Evolutionary conservation across 2,329 filamentous ascomycete species (phyloP).

Genomic region (Xylaria sp.): DNA sequence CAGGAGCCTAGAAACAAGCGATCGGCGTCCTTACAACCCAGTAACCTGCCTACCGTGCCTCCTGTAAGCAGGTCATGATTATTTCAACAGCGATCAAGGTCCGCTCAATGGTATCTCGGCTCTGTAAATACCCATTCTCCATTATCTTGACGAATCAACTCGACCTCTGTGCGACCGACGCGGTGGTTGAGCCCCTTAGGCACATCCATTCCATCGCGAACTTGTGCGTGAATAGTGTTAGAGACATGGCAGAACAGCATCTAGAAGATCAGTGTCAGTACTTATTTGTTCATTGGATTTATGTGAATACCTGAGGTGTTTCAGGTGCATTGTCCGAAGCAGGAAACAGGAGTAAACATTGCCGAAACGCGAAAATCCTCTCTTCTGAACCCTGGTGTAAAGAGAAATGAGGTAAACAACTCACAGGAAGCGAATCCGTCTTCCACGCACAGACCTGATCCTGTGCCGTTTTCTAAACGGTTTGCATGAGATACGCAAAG

Average conservation of each 20-base stretch:
- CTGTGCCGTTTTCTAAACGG: constrained; percentile 50
- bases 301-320: background rate
- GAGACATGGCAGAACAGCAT: constrained; percentile 54
- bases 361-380: background rate
- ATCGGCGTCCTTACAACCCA: background rate
- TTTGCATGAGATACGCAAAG: constrained; percentile 51
- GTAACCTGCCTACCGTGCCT: background rate
- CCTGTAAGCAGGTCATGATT: background rate
- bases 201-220: constrained; percentile 50
- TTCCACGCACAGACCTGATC: constrained; percentile 54
- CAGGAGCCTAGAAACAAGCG: background rate
- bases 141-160: constrained; percentile 48
- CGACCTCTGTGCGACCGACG: constrained; percentile 49
- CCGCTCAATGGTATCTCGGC: constrained; percentile 27
- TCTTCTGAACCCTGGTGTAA: background rate
- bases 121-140: constrained; percentile 53
- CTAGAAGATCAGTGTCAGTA: constrained; percentile 10
- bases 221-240: constrained; percentile 47
- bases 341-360: background rate
- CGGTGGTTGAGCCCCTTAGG: constrained; percentile 50
- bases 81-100: background rate
- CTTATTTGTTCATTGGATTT: background rate
- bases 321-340: background rate
- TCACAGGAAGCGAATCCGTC: constrained; percentile 49
- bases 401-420: background rate